phyloP scores from a whole-genome alignment of 2,329 filamentous ascomycete species.

The Stachybotrys chartarum region DNA sequence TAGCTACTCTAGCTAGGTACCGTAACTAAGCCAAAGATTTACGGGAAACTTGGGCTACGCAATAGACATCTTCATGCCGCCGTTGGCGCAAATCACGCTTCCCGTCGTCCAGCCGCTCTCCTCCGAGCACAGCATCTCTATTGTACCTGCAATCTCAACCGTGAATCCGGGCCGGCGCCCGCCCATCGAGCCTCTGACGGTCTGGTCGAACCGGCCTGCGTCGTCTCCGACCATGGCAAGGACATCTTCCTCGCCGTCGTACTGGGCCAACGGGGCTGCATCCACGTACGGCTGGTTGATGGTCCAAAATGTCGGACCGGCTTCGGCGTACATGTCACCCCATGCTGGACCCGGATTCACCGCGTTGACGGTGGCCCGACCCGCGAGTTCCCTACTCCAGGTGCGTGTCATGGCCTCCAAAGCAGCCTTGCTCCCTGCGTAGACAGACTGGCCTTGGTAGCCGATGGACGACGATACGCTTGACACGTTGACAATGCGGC shows the following conservation, averaged over 20 bases:
- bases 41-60: conserved; percentile 11
- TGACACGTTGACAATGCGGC: conserved; percentile 49
- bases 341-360: conserved; percentile 51
- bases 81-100: conserved; percentile 65
- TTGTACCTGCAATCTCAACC: conserved; percentile 58
- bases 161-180: conserved; percentile 25
- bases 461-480: conserved; percentile 47
- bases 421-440: conserved; percentile 51
- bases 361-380: conserved; percentile 47
- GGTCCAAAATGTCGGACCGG: conserved; percentile 24
- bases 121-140: conserved; percentile 62
- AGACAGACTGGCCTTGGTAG: conserved; percentile 47
- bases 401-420: conserved; percentile 53
- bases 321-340: conserved; percentile 42
- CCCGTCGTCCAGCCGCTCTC: conserved; percentile 65
- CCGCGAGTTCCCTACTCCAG: conserved; percentile 49
- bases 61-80: conserved; percentile 36
- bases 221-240: conserved; percentile 20
- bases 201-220: conserved; percentile 23
- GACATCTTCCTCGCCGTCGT: conserved; percentile 22
- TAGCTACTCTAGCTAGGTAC: too few relatives aligned
- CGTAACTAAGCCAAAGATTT: neutral
- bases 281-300: conserved; percentile 31
- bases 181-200: conserved; percentile 24
- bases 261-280: conserved; percentile 24